Conservation (phyloP, 805 yeast genomes). For the Schizosaccharomyces japonicus region DNA sequence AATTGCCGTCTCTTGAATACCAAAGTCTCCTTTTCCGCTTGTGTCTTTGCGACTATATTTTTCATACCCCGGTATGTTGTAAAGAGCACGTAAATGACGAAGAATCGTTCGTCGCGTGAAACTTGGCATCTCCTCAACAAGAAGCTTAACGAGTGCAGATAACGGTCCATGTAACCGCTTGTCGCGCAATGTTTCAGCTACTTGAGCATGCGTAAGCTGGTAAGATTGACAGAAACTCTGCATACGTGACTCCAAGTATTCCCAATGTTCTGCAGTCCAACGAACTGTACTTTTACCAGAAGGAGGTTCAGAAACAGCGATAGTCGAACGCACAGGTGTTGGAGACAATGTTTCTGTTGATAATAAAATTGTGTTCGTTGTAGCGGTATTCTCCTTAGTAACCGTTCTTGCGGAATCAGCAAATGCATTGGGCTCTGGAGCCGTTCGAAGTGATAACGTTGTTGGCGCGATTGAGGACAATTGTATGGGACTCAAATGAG, state of each 20-base stretch:
- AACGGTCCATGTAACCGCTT: not conserved
- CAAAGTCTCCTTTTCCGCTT: not conserved
- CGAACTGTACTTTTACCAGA: not conserved
- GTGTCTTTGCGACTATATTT: not conserved
- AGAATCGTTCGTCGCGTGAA: not conserved
- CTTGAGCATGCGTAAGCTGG: not conserved
- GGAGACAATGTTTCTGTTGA: too few species aligned
- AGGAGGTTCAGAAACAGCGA: too few species aligned
- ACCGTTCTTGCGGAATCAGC: too few species aligned
- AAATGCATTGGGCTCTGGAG: too few species aligned
- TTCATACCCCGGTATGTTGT: not conserved
- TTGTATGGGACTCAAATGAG: not conserved
- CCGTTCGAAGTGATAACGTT: not conserved
- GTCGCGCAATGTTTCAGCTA: not conserved
- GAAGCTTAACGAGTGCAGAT: not conserved
- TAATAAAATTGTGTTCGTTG: too few species aligned
- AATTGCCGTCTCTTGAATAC: constrained; percentile 1
- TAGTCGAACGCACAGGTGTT: too few species aligned
- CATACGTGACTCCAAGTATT: not conserved
- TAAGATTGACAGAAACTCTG: not conserved
- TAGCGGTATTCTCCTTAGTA: too few species aligned
- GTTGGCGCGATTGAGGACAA: not conserved
- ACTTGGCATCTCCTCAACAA: not conserved
- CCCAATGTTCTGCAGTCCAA: constrained; percentile 1
- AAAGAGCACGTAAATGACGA: not conserved